phyloP scores from a whole-genome alignment of 768 basidiomycete species.

The Rhizopogon vinicolor region DNA sequence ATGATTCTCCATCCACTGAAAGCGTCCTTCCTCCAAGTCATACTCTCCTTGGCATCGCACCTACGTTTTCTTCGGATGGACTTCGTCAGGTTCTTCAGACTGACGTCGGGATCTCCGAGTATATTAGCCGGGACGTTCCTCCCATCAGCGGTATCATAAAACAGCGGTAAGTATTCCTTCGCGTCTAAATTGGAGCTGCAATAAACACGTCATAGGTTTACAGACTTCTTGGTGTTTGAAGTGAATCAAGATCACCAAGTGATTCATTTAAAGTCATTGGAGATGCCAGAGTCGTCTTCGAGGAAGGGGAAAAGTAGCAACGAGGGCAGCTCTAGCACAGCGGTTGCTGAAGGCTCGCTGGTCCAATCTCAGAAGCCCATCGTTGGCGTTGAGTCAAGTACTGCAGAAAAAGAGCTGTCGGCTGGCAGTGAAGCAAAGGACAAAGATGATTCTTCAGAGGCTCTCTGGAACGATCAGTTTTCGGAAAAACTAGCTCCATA shows the following conservation, averaged over 20 bases:
- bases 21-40: slow-evolving; percentile 72
- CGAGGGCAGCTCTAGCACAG: slow-evolving; percentile 10
- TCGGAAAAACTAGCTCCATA: slow-evolving; percentile 52
- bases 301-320: slow-evolving; percentile 31
- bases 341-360: slow-evolving; percentile 3
- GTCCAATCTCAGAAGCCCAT: not conserved
- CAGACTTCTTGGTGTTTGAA: slow-evolving; percentile 94
- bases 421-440: slow-evolving; percentile 7
- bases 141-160: slow-evolving; percentile 93
- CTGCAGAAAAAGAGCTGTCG: not conserved
- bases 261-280: slow-evolving; percentile 75
- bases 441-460: slow-evolving; percentile 19
- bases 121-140: slow-evolving; percentile 64
- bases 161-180: slow-evolving; percentile 62
- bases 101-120: slow-evolving; percentile 90
- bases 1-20: slow-evolving; percentile 7
- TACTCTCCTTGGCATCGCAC: slow-evolving; percentile 55
- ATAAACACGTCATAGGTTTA: slow-evolving; percentile 59
- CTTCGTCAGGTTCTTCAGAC: slow-evolving; percentile 62
- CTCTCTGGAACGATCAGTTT: slow-evolving; percentile 66
- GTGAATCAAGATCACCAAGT: slow-evolving; percentile 79
- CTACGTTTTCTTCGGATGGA: slow-evolving; percentile 43
- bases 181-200: not conserved
- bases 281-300: slow-evolving; percentile 54
- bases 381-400: slow-evolving; percentile 1